Conservation (phyloP, 2,329 filamentous ascomycete species). For the Verticillium isaacii region DNA sequence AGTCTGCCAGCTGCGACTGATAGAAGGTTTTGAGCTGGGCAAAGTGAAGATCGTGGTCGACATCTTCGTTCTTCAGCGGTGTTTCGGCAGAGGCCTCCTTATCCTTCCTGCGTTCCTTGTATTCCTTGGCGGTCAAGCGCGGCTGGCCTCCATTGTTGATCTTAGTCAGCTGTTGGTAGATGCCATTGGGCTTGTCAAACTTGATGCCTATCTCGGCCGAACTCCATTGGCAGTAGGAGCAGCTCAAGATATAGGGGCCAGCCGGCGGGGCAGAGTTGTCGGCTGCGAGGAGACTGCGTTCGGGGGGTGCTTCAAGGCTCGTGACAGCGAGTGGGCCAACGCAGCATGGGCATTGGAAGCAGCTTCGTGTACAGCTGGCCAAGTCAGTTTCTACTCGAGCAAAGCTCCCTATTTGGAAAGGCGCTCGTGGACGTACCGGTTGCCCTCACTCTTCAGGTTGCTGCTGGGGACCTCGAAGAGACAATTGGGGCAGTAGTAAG, state of each 20-base stretch:
- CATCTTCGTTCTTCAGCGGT: slow-evolving; percentile 34
- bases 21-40: slow-evolving; percentile 75
- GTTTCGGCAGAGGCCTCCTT: slow-evolving; percentile 37
- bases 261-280: slow-evolving; percentile 30
- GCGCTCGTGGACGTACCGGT: slow-evolving; percentile 56
- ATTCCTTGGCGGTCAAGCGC: slow-evolving; percentile 44
- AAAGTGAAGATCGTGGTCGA: slow-evolving; percentile 68
- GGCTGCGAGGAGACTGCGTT: slow-evolving; percentile 37
- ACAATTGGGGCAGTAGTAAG: slow-evolving; percentile 92
- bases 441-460: slow-evolving; percentile 87
- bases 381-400: slow-evolving; percentile 1
- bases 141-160: slow-evolving; percentile 57
- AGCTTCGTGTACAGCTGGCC: slow-evolving; percentile 80
- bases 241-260: slow-evolving; percentile 70
- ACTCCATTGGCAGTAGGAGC: slow-evolving; percentile 90
- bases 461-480: slow-evolving; percentile 94
- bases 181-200: slow-evolving; percentile 84
- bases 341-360: slow-evolving; percentile 91
- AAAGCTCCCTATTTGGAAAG: neutral
- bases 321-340: slow-evolving; percentile 74
- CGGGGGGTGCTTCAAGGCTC: slow-evolving; percentile 55
- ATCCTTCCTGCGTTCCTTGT: slow-evolving; percentile 44
- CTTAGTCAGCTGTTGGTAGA: slow-evolving; percentile 73
- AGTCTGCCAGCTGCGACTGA: slow-evolving; percentile 67
- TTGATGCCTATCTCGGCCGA: slow-evolving; percentile 84